Conservation (phyloP, 768 basidiomycete species). For the Leccinum broughii region DNA sequence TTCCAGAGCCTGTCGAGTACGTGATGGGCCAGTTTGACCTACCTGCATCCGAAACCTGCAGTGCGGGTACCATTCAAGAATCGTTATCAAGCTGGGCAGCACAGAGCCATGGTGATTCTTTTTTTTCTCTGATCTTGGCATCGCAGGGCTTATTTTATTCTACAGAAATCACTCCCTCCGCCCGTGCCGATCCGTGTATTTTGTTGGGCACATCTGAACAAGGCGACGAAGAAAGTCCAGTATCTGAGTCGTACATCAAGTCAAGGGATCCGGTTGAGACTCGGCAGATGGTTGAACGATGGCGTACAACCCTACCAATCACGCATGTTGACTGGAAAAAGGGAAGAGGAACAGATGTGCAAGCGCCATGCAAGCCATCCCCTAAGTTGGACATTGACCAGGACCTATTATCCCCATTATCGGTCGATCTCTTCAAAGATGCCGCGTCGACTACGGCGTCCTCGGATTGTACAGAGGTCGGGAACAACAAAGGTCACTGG, state of each 20-base stretch:
- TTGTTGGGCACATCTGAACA: conserved; percentile 25
- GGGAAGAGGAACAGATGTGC: conserved; percentile 12
- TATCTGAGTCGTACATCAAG: conserved; percentile 19
- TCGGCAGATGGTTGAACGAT: conserved; percentile 33
- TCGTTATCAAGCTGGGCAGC: conserved; percentile 35
- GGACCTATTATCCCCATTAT: conserved; percentile 18
- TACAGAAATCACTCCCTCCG: conserved; percentile 29
- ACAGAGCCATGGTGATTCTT: conserved; percentile 29
- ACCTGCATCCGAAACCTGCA: conserved; percentile 24
- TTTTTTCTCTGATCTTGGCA: neutral
- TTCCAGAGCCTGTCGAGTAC: conserved; percentile 35
- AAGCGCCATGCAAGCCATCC: conserved; percentile 5
- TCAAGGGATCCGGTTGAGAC: conserved; percentile 25
- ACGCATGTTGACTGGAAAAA: conserved; percentile 10
- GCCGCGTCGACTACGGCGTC: conserved; percentile 30
- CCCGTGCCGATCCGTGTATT: conserved; percentile 11
- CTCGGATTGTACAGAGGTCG: conserved; percentile 34
- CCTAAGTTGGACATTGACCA: conserved; percentile 10
- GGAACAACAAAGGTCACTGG: conserved; percentile 34
- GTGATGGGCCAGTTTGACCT: conserved; percentile 30
- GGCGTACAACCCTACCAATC: conserved; percentile 31
- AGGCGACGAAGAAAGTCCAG: conserved; percentile 12
- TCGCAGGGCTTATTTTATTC: neutral
- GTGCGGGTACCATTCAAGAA: conserved; percentile 19
- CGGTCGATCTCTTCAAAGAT: conserved; percentile 26